Evolutionary conservation across 2,329 filamentous ascomycete genomes (phyloP).

Genomic region (Cercospora nicotianae): DNA sequence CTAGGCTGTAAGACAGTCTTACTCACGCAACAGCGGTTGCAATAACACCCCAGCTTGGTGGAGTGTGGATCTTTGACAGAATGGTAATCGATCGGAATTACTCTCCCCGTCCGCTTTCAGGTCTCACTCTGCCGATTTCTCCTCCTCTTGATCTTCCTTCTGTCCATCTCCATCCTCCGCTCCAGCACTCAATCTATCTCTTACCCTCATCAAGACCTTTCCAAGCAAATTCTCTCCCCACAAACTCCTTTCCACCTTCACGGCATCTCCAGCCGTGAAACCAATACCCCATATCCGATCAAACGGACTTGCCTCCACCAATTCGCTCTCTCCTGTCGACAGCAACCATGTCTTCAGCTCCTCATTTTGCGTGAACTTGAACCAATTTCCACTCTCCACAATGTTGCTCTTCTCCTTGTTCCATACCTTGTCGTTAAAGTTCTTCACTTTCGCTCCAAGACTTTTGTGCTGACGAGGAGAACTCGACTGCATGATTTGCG

Average conservation of each 20-base stretch:
- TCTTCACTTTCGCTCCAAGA: conserved; percentile 11
- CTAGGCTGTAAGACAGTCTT: conserved; percentile 34
- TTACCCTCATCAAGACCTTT: conserved; percentile 19
- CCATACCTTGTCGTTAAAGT: conserved; percentile 18
- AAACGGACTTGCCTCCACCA: conserved; percentile 22
- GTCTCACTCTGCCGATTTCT: too few relatives aligned
- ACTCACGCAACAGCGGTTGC: too few relatives aligned
- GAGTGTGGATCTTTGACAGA: too few relatives aligned
- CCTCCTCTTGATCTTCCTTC: too few relatives aligned
- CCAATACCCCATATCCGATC: conserved; percentile 28
- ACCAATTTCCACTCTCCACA: conserved; percentile 18
- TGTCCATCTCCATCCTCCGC: too few relatives aligned
- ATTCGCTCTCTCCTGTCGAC: conserved; percentile 18
- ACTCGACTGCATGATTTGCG: conserved; percentile 5
- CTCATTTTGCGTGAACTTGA: conserved; percentile 22
- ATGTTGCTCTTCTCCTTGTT: background rate
- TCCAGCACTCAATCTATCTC: conserved; percentile 1
- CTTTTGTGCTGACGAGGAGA: conserved; percentile 17
- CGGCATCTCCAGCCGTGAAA: conserved; percentile 9
- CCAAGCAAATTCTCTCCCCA: conserved; percentile 21
- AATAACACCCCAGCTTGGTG: too few relatives aligned
- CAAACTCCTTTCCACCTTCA: background rate
- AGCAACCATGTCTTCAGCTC: conserved; percentile 14
- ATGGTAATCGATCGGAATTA: too few relatives aligned
- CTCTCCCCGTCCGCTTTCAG: too few relatives aligned